Conservation (phyloP, 2,329 filamentous ascomycete genomes). For the Epichloe bromicola region DNA sequence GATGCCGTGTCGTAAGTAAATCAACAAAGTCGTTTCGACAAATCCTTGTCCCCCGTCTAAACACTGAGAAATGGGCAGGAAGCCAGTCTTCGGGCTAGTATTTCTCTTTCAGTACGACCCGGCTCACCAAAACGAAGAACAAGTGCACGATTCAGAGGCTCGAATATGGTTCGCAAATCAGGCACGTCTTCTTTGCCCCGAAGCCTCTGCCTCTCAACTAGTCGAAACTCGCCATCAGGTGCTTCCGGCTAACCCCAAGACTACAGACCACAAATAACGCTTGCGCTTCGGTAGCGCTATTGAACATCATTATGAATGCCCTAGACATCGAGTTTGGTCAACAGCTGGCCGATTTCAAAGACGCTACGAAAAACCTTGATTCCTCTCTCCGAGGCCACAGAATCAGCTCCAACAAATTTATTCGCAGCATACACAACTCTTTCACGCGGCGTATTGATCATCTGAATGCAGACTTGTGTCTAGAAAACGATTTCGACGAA, state of each 20-base stretch:
- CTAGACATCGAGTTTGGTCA: slow-evolving; percentile 52
- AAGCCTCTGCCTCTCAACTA: neutral
- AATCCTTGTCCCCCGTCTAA: neutral
- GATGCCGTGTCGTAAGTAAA: slow-evolving; percentile 45
- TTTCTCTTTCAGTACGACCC: slow-evolving; percentile 68
- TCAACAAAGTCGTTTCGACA: neutral
- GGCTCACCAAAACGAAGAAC: slow-evolving; percentile 37
- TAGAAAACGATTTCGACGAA: slow-evolving; percentile 41
- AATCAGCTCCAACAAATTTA: slow-evolving; percentile 60
- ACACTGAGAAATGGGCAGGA: slow-evolving; percentile 27
- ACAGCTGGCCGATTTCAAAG: slow-evolving; percentile 59
- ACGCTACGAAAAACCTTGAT: slow-evolving; percentile 52
- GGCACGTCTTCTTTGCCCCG: slow-evolving; percentile 27
- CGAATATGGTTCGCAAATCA: slow-evolving; percentile 89
- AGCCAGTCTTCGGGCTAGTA: slow-evolving; percentile 73
- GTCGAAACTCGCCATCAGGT: too few species aligned
- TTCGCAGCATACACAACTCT: slow-evolving; percentile 76
- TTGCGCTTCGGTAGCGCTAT: slow-evolving; percentile 81
- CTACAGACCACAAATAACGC: slow-evolving; percentile 63
- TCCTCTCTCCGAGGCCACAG: slow-evolving; percentile 64
- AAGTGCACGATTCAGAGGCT: slow-evolving; percentile 33
- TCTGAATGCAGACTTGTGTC: slow-evolving; percentile 53
- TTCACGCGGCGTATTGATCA: slow-evolving; percentile 72
- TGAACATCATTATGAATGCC: slow-evolving; percentile 89
- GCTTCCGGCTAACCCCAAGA: neutral